These are phyloP conservation scores for Fusarium annulatum DNA, from an alignment of 2,329 filamentous ascomycete genomes.

Conservation along the genomic window DNA sequence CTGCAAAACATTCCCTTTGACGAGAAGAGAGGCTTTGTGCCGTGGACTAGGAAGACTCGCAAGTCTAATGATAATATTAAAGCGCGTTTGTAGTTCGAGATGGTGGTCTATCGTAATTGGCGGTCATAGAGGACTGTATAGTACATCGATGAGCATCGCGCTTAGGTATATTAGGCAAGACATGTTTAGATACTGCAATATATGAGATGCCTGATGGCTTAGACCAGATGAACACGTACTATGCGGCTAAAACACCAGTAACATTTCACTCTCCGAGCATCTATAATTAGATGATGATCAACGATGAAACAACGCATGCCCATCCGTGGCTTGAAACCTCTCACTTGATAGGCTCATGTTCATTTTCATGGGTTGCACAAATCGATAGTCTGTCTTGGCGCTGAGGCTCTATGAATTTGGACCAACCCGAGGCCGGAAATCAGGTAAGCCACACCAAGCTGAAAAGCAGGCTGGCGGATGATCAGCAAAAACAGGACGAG, in stretches of 20 bases:
- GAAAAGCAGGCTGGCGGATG: not conserved
- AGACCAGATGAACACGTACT: not conserved
- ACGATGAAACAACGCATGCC: accelerated
- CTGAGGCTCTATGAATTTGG: not conserved
- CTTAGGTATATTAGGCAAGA: not conserved
- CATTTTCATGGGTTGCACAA: not conserved
- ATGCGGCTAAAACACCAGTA: not conserved
- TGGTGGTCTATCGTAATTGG: too few species aligned
- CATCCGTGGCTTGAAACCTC: not conserved
- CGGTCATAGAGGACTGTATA: too few species aligned
- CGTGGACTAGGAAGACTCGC: not conserved
- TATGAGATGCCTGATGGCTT: accelerated
- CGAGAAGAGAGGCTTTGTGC: not conserved
- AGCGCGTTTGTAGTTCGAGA: not conserved
- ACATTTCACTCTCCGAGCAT: accelerated
- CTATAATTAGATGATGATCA: not conserved
- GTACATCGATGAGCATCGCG: too few species aligned
- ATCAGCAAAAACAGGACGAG: accelerated
- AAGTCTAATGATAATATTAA: not conserved
- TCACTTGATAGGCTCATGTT: not conserved
- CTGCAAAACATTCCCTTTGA: constrained; percentile 5
- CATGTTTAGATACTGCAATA: accelerated
- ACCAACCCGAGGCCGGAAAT: not conserved
- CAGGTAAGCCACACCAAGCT: not conserved
- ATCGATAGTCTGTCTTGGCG: not conserved